A percentile compares a stretch with the other conserved stretches of the same genome.
Evolutionary conservation across 2,329 filamentous ascomycete genomes (phyloP).

Genomic region (Colletotrichum neosansevieriae): DNA sequence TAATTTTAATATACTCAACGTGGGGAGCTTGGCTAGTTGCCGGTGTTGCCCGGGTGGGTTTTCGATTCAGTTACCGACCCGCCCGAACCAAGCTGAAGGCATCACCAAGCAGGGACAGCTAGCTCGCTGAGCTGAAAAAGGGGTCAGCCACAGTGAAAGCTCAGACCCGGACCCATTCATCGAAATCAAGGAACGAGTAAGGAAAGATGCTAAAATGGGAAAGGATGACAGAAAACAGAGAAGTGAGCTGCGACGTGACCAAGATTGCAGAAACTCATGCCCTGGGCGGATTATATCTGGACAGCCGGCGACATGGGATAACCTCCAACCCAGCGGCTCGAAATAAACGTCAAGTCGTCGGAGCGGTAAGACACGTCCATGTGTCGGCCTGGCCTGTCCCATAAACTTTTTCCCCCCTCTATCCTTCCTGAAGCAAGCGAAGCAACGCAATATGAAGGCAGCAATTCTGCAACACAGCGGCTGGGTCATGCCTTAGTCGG

Average conservation of each 20-base stretch:
- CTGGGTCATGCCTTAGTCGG: slow-evolving; percentile 36
- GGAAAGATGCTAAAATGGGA: not conserved
- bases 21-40: slow-evolving; percentile 37
- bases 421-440: slow-evolving; percentile 1
- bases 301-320: not conserved
- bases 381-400: slow-evolving; percentile 21
- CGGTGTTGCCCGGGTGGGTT: slow-evolving; percentile 33
- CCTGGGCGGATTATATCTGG: slow-evolving; percentile 17
- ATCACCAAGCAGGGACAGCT: slow-evolving; percentile 30
- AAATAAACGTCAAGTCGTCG: slow-evolving; percentile 14
- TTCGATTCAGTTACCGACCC: slow-evolving; percentile 35
- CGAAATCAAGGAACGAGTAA: slow-evolving; percentile 3
- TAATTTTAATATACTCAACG: slow-evolving; percentile 37
- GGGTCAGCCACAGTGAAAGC: not conserved
- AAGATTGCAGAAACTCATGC: slow-evolving; percentile 3
- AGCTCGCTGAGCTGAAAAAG: not conserved
- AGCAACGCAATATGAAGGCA: slow-evolving; percentile 37
- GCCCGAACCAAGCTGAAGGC: slow-evolving; percentile 30
- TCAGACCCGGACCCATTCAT: not conserved
- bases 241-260: slow-evolving; percentile 12
- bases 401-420: not conserved
- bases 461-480: slow-evolving; percentile 35
- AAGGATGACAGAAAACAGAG: not conserved
- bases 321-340: slow-evolving; percentile 5
- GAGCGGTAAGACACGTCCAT: slow-evolving; percentile 28